These are phyloP conservation scores for Drechslera avenae DNA, from an alignment of 2,329 filamentous ascomycete species.

Conservation along the genomic window DNA sequence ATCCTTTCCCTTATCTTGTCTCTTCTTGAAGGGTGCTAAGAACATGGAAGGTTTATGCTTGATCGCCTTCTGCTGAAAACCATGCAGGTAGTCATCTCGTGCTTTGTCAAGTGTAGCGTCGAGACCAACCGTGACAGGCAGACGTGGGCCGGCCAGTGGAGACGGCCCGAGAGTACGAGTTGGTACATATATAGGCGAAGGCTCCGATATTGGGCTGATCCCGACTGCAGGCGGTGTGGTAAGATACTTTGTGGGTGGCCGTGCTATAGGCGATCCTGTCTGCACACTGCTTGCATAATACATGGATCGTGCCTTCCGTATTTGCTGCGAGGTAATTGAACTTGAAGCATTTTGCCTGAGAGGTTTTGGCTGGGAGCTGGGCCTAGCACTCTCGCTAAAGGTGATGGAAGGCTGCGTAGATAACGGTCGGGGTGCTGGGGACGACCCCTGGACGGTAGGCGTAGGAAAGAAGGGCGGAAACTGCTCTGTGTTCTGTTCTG, in stretches of 20 bases:
- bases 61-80: slow-evolving; percentile 49
- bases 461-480: slow-evolving; percentile 28
- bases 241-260: slow-evolving; percentile 42
- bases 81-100: slow-evolving; percentile 50
- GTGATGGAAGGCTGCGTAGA: slow-evolving; percentile 30
- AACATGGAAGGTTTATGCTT: slow-evolving; percentile 53
- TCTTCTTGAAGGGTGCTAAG: slow-evolving; percentile 52
- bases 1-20: slow-evolving; percentile 39
- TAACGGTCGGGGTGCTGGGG: slow-evolving; percentile 16
- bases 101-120: slow-evolving; percentile 40
- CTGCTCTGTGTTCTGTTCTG: slow-evolving; percentile 20
- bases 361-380: slow-evolving; percentile 32
- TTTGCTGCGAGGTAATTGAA: slow-evolving; percentile 41
- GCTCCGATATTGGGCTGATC: slow-evolving; percentile 11
- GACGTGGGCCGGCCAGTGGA: slow-evolving; percentile 28
- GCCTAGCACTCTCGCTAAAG: slow-evolving; percentile 32
- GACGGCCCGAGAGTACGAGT: slow-evolving; percentile 20
- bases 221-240: slow-evolving; percentile 26
- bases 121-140: slow-evolving; percentile 32
- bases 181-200: background rate
- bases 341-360: slow-evolving; percentile 31
- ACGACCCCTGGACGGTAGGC: slow-evolving; percentile 11
- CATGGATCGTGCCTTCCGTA: slow-evolving; percentile 47
- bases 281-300: slow-evolving; percentile 48
- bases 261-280: slow-evolving; percentile 44